Percentiles rank a stretch among this genome's conserved stretches.
These are phyloP conservation scores for Blumeria hordei DNA, from an alignment of 2,329 filamentous ascomycete genomes.

Conservation along the genomic window DNA sequence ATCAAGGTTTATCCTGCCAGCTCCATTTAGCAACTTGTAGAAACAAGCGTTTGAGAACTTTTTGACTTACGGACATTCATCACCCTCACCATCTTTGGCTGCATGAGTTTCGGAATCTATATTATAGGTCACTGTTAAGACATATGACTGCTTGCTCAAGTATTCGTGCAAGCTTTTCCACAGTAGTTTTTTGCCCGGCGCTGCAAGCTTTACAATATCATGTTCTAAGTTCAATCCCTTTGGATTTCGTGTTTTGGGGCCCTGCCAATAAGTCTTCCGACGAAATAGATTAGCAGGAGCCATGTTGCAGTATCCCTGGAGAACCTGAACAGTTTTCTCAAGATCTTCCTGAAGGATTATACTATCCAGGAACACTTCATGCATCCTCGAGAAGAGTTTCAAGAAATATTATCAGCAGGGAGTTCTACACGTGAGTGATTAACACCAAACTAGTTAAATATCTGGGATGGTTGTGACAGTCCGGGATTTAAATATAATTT, in stretches of 20 bases:
- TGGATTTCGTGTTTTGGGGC: slow-evolving; percentile 19
- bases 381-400: slow-evolving; percentile 18
- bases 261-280: slow-evolving; percentile 26
- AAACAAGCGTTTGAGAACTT: not conserved
- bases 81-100: not conserved
- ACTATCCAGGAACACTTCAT: slow-evolving; percentile 34
- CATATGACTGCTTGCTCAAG: slow-evolving; percentile 29
- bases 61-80: slow-evolving; percentile 4
- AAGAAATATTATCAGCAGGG: too few species aligned
- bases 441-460: too few species aligned
- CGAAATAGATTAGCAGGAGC: slow-evolving; percentile 23
- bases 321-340: slow-evolving; percentile 23
- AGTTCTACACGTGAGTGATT: too few species aligned
- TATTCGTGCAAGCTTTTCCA: slow-evolving; percentile 17
- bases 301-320: slow-evolving; percentile 34
- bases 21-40: not conserved
- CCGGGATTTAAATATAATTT: too few species aligned
- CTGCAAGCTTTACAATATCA: slow-evolving; percentile 4
- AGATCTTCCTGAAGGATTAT: slow-evolving; percentile 26
- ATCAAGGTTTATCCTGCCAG: slow-evolving; percentile 17
- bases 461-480: too few species aligned
- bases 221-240: slow-evolving; percentile 7
- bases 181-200: slow-evolving; percentile 4
- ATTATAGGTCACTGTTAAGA: slow-evolving; percentile 30
- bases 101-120: slow-evolving; percentile 21